Evolutionary conservation across 1,284 basidiomycete species (phyloP).

Genomic region (Cystobasidiaceae sp.): DNA sequence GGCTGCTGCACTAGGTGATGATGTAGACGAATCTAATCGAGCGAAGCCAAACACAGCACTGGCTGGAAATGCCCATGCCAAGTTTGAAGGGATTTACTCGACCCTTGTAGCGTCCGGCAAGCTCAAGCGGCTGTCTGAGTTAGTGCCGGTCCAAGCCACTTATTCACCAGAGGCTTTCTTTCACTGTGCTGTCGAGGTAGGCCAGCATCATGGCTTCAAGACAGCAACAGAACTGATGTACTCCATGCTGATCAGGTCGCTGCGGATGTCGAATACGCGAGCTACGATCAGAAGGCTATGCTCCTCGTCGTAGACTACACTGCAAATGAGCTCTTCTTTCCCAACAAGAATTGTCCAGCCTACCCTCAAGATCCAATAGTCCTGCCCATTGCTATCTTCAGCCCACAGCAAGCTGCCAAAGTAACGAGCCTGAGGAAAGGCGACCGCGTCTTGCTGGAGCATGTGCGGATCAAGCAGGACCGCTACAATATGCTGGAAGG

Average conservation of each 20-base stretch:
- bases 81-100: too few relatives aligned
- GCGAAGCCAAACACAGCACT: too few relatives aligned
- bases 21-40: too few relatives aligned
- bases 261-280: not conserved
- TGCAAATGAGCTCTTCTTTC: not conserved
- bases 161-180: not conserved
- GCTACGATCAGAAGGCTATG: not conserved
- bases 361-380: not conserved
- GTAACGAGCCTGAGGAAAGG: not conserved
- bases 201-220: not conserved
- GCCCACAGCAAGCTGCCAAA: not conserved
- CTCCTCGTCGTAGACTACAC: constrained; percentile 17
- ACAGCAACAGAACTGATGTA: not conserved
- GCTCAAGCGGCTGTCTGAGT: not conserved
- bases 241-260: not conserved
- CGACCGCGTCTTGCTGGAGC: constrained; percentile 1
- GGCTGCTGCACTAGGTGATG: too few relatives aligned
- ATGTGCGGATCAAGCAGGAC: constrained; percentile 1
- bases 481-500: constrained; percentile 15
- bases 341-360: not conserved
- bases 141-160: not conserved
- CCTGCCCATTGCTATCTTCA: constrained; percentile 1
- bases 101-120: not conserved
- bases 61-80: too few relatives aligned
- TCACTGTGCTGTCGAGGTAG: constrained; percentile 7